Evolutionary conservation across 2,329 filamentous ascomycete genomes (phyloP), one percentile per base, ranked within the genome.

Genomic region (Fusarium sp.): DNA sequence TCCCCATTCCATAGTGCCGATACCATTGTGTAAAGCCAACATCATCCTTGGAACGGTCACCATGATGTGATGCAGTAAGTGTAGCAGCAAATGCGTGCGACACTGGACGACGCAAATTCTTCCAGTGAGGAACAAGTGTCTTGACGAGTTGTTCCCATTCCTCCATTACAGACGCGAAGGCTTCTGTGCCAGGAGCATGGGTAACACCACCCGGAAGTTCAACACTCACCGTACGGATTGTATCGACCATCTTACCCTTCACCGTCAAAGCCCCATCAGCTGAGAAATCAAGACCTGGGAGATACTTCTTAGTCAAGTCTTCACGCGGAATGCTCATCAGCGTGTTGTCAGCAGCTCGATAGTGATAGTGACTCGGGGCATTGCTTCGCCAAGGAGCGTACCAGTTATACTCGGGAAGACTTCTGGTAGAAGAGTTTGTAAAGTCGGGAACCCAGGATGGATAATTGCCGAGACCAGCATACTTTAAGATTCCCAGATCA

Each of bases 401-500:
- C 60, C 61, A 65, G 4, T 12, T 0, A 2, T 20, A 3, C 6
- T 0, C 5, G 3, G 24, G 25, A 3, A 61, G 22, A 2, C 34
- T 45, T 2, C 41, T 37, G 2, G 37, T 65, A 0, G 42, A 34
- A 13, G 9, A 22, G 0, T 65, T 27, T 0, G 47, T 60, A 3
- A 51, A 68, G 18, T 69, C 59, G 1, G 65, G 65, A 6, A 69
- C 65, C 66, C 66, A 69, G 0, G 65, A 69, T 3, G 65, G 61
- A 24, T 1, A n/a, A 13, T 10, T 6, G 6, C 6, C 18, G n/a
- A 22, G 16, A 1, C 66, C 60, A 4, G 65, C 32, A 32, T 30
- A 18, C 7, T 22, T 51, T 1, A 69, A 7, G 3, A 69, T 69
- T 1, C 20, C 2, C 1, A 69, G 27, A 5, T 56, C 6, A 0